Base-by-base conservation (phyloP, 2,329 filamentous ascomycete species). In the Monosporascus cannonballus region DNA sequence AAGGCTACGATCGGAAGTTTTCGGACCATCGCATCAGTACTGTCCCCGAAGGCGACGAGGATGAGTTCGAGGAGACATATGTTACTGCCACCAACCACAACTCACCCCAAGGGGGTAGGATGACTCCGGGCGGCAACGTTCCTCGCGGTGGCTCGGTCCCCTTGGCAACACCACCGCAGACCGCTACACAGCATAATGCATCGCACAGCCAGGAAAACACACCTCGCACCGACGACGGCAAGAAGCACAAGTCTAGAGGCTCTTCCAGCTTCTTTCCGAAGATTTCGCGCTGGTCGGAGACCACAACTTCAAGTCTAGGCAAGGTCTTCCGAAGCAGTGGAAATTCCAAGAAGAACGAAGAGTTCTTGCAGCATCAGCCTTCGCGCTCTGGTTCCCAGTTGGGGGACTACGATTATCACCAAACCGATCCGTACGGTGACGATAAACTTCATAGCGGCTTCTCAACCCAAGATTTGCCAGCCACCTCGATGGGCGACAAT, bases 241-340 rank as follows among this genome's bases (percentile, higher is more conserved):
- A 88, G 69, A 96, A 96, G 73, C 89, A 95, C 73, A 96, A 96
- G 69, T 93, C 90, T 1, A 87, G 82, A 65, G 84, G 85, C 53
- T 94, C 90, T 0, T 90, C 89, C 0, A 77, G 81, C 49, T 85
- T 83, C 76, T 88, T 96, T 56, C 91, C 92, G 24, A 96, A 96
- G 74, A 92, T 96, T 57, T 97, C 94, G 6, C 84, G 94, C 44
- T 99, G 94, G 94, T 97, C 93, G 0, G 94, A 95, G 73, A 97
- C 93, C 2, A 99, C 94, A 0, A 83, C 92, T 4, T 96, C 91
- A 0, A 96, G 90, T 55, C 84, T 91, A 44, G 86, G 89, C 45
- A 87, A 87, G 61, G 87, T 86, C 41, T 87, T 92, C 68, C 83
- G 87, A 41, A 83, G 81, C 62, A 89, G 84, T 62, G 77, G 76